Percentiles rank a stretch among this genome's conserved stretches.
Evolutionary conservation across 805 yeast genomes (phyloP).

Genomic region (Metschnikowia amazonensis): DNA sequence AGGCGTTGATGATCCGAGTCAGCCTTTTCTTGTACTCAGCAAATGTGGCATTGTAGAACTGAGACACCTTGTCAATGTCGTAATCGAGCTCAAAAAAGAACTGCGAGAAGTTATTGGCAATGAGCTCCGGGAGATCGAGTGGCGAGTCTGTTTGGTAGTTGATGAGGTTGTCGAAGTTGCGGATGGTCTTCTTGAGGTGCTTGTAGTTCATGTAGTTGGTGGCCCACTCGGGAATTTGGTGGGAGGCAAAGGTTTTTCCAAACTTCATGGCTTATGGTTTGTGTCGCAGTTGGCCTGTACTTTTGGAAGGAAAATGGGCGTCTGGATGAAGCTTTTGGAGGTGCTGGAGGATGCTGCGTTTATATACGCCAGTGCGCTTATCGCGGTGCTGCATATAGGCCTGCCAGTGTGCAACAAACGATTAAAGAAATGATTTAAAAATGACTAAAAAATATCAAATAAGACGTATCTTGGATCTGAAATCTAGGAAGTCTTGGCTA

Average conservation of each 20-base stretch:
- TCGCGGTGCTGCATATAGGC: conserved; percentile 3
- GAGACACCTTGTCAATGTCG: conserved; percentile 77
- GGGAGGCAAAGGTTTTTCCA: conserved; percentile 72
- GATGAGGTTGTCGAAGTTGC: conserved; percentile 46
- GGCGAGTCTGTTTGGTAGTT: conserved; percentile 32
- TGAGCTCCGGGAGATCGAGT: conserved; percentile 25
- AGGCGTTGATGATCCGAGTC: conserved; percentile 37
- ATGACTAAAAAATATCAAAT: no score
- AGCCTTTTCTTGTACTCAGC: conserved; percentile 72
- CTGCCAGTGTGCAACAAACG: no score
- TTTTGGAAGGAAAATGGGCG: not conserved
- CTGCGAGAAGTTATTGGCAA: conserved; percentile 49
- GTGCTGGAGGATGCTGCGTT: not conserved
- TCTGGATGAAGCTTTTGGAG: not conserved
- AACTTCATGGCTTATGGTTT: conserved; percentile 53
- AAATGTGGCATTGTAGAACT: conserved; percentile 69
- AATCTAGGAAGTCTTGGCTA: no score
- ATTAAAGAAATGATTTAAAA: no score
- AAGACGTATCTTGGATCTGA: no score
- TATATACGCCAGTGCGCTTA: not conserved
- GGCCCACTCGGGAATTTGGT: conserved; percentile 94
- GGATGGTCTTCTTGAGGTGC: conserved; percentile 74
- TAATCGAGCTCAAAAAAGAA: conserved; percentile 79
- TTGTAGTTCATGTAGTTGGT: conserved; percentile 82
- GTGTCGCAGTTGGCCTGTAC: not conserved